phyloP scores from a whole-genome alignment of 306 rosid species.

The Oxytropis ochrocephala region DNA sequence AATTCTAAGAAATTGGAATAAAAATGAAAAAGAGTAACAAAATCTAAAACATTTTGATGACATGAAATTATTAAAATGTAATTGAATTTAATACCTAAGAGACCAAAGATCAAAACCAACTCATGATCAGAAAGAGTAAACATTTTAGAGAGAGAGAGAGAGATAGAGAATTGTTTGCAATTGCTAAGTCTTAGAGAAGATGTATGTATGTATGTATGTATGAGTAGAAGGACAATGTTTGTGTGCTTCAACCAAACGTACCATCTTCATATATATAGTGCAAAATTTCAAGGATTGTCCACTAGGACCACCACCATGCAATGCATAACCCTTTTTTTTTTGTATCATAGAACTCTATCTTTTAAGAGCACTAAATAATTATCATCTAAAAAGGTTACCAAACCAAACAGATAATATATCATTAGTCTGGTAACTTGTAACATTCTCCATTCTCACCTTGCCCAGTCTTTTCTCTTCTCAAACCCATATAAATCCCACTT shows the following conservation, averaged over 20 bases:
- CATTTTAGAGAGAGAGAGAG: slow-evolving; percentile 25
- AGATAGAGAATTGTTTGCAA: not conserved
- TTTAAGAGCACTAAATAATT: slow-evolving; percentile 21
- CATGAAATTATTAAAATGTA: no score
- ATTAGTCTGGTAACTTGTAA: slow-evolving; percentile 7
- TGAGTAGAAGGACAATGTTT: slow-evolving; percentile 4
- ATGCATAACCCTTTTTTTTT: not conserved
- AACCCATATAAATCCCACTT: not conserved
- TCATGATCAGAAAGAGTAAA: slow-evolving; percentile 27
- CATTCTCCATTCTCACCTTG: not conserved
- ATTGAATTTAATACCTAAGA: slow-evolving; percentile 38
- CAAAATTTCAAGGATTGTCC: not conserved
- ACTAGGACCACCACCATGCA: not conserved
- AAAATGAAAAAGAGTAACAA: no score
- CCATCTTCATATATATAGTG: slow-evolving; percentile 22
- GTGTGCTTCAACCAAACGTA: slow-evolving; percentile 21
- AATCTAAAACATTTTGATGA: no score
- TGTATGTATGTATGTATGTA: not conserved
- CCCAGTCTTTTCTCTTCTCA: not conserved
- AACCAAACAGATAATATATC: slow-evolving; percentile 5
- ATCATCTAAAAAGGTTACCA: slow-evolving; percentile 17
- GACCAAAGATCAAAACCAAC: slow-evolving; percentile 48
- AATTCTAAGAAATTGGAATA: no score
- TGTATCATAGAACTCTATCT: not conserved
- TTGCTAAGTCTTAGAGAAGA: not conserved